phyloP scores from a whole-genome alignment of 176 grass and related monocot species.

The Bonia amplexicaulis region DNA sequence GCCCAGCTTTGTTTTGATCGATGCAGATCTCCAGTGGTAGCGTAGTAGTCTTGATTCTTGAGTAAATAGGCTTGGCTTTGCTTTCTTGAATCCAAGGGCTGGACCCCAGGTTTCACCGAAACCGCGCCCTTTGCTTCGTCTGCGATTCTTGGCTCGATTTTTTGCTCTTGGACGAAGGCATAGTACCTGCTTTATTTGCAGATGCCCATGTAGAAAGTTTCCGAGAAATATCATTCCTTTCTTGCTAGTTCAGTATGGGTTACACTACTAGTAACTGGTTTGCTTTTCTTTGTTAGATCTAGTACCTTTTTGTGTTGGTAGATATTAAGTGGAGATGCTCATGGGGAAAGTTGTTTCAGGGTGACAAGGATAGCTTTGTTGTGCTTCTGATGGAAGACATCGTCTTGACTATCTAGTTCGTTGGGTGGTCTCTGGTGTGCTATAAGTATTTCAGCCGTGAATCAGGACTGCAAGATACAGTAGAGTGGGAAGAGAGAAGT shows the following conservation, averaged over 20 bases:
- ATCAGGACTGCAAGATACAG: background rate
- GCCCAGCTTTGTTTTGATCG: background rate
- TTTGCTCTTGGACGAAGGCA: constrained; percentile 10
- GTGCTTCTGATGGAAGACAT: constrained; percentile 29
- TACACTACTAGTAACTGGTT: background rate
- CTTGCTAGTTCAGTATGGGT: constrained; percentile 6
- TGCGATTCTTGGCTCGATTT: background rate
- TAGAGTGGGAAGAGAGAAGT: background rate
- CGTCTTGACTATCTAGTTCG: constrained; percentile 10
- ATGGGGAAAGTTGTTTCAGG: constrained; percentile 43
- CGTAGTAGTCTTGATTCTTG: background rate
- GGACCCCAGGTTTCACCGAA: background rate
- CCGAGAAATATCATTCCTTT: constrained; percentile 13
- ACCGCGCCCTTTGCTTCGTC: background rate
- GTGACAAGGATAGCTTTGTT: constrained; percentile 32
- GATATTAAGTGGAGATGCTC: constrained; percentile 27
- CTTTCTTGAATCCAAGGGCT: background rate
- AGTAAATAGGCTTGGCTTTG: background rate
- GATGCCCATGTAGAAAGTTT: constrained; percentile 28
- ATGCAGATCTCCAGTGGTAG: background rate
- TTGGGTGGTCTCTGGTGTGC: background rate
- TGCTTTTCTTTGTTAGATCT: constrained; percentile 21
- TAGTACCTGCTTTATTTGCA: constrained; percentile 10
- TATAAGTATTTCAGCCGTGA: background rate
- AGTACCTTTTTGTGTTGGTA: background rate